Conservation (phyloP, 768 basidiomycete genomes). For the Lyophyllum shimeji region DNA sequence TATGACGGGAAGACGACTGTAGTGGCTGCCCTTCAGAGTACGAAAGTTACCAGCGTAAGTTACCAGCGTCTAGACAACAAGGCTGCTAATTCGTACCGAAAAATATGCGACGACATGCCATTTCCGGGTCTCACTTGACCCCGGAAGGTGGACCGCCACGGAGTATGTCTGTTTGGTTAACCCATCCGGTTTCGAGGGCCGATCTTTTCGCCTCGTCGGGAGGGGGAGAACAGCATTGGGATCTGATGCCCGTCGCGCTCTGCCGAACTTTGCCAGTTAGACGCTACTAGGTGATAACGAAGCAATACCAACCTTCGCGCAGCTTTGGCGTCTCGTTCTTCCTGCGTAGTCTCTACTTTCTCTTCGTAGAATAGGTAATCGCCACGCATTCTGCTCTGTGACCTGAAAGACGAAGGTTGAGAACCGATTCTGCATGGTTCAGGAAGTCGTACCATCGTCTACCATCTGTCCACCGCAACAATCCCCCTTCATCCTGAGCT, state of each 20-base stretch:
- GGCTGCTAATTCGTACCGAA: constrained; percentile 44
- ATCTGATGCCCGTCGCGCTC: constrained; percentile 60
- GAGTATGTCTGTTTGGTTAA: constrained; percentile 87
- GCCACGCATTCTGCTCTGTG: constrained; percentile 81
- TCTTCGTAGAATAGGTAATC: constrained; percentile 85
- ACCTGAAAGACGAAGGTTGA: constrained; percentile 42
- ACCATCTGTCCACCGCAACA: constrained; percentile 82
- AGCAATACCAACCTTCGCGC: constrained; percentile 59
- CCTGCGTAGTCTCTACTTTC: constrained; percentile 77
- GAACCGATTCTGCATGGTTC: background rate
- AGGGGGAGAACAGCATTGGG: constrained; percentile 57
- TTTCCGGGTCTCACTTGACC: constrained; percentile 57
- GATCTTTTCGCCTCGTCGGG: constrained; percentile 69
- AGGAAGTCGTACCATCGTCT: constrained; percentile 57
- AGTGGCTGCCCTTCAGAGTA: constrained; percentile 58
- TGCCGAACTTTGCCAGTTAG: constrained; percentile 23
- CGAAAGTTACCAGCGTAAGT: constrained; percentile 7
- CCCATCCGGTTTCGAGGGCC: constrained; percentile 78
- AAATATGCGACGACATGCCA: constrained; percentile 89
- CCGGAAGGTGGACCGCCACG: constrained; percentile 67
- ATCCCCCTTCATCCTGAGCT: constrained; percentile 67
- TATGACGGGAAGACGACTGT: constrained; percentile 66
- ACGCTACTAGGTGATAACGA: constrained; percentile 1
- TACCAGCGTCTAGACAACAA: background rate
- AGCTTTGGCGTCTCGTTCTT: constrained; percentile 77